Conservation (phyloP, 768 basidiomycete species). For the Mrakia hoshinonis region DNA sequence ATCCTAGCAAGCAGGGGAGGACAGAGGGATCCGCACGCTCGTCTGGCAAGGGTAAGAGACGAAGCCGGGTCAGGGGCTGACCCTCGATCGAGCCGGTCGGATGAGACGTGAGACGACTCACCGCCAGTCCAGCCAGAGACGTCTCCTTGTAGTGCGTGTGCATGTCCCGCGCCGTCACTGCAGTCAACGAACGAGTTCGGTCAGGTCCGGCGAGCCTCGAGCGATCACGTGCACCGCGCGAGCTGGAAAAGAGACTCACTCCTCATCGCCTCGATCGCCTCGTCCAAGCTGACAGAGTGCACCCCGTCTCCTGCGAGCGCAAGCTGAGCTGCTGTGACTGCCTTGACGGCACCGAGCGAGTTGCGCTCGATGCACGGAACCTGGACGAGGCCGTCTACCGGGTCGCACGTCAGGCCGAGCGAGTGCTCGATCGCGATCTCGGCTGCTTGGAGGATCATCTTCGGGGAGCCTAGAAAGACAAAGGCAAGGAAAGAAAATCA, state of each 20-base stretch:
- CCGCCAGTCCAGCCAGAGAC: slow-evolving; percentile 51
- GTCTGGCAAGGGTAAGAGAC: slow-evolving; percentile 45
- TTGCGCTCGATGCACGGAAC: slow-evolving; percentile 84
- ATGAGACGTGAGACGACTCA: neutral
- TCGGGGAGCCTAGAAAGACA: slow-evolving; percentile 54
- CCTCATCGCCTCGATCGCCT: slow-evolving; percentile 88
- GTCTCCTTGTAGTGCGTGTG: slow-evolving; percentile 34
- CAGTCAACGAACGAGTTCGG: neutral
- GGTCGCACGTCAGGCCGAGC: slow-evolving; percentile 70
- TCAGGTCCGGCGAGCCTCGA: slow-evolving; percentile 41
- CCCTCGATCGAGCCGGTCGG: slow-evolving; percentile 23
- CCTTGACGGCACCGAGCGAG: slow-evolving; percentile 64
- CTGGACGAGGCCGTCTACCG: slow-evolving; percentile 52
- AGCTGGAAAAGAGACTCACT: slow-evolving; percentile 29
- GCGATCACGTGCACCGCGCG: too few relatives aligned
- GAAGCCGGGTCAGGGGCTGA: slow-evolving; percentile 28
- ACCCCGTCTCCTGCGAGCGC: slow-evolving; percentile 85
- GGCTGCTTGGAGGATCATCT: slow-evolving; percentile 55
- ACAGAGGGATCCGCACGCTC: slow-evolving; percentile 72
- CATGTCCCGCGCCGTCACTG: slow-evolving; percentile 27
- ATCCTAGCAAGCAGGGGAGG: slow-evolving; percentile 65
- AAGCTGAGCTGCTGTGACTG: slow-evolving; percentile 70
- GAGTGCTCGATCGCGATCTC: slow-evolving; percentile 56
- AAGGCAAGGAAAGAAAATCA: neutral
- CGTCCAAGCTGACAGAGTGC: slow-evolving; percentile 79